phyloP scores from a whole-genome alignment of 192 early-diverging fungal species.

The Entomortierella beljakovae region DNA sequence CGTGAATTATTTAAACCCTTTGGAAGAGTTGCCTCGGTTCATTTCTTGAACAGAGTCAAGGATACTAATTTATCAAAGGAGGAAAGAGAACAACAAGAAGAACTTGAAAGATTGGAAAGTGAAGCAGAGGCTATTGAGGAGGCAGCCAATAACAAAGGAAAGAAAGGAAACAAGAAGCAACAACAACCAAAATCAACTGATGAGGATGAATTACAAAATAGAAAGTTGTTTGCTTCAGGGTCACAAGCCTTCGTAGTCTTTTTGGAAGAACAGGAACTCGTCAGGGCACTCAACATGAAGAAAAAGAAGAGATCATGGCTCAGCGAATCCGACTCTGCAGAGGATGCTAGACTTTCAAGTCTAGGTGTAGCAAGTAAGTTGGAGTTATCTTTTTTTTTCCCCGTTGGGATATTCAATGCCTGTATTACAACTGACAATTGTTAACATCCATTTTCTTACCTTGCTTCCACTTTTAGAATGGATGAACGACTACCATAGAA shows the following conservation, averaged over 20 bases:
- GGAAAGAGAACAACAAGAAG: constrained; percentile 48
- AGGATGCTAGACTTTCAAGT: constrained; percentile 57
- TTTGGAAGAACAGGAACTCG: constrained; percentile 72
- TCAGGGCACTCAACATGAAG: constrained; percentile 71
- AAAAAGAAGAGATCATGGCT: constrained; percentile 70
- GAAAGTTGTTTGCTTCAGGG: constrained; percentile 61
- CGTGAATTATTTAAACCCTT: constrained; percentile 70
- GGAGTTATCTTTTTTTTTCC: not conserved
- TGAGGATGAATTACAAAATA: constrained; percentile 37
- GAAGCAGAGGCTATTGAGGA: constrained; percentile 33
- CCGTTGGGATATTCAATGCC: not conserved
- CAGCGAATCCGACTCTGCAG: constrained; percentile 52
- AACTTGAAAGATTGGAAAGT: constrained; percentile 38
- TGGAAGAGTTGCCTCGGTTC: constrained; percentile 62
- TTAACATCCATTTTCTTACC: not conserved
- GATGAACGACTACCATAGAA: constrained; percentile 57
- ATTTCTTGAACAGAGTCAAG: constrained; percentile 63
- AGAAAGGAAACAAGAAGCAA: constrained; percentile 40
- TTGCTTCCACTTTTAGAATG: constrained; percentile 30
- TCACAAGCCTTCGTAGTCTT: constrained; percentile 79
- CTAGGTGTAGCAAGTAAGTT: constrained; percentile 63
- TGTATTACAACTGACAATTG: constrained; percentile 4
- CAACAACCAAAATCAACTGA: constrained; percentile 20
- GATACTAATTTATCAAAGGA: constrained; percentile 56
- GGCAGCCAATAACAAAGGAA: constrained; percentile 26